These are phyloP conservation scores for Suhomyces vadensis DNA, from an alignment of 805 yeast species.

Conservation along the genomic window DNA sequence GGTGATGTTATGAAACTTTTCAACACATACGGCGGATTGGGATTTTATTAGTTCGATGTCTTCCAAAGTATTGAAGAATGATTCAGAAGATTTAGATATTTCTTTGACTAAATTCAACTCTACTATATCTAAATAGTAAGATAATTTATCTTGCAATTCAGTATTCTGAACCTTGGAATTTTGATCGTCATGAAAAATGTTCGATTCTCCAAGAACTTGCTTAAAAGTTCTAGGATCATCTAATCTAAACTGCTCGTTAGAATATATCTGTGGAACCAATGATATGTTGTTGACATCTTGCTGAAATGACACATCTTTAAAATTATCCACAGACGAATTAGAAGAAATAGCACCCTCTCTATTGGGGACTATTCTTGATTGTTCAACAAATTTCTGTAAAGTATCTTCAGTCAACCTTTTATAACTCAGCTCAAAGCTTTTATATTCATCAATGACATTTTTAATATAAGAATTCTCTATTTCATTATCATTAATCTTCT, in stretches of 20 bases:
- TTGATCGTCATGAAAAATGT: slow-evolving; percentile 36
- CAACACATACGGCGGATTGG: slow-evolving; percentile 53
- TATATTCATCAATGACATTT: slow-evolving; percentile 27
- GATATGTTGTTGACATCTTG: slow-evolving; percentile 11
- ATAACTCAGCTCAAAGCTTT: slow-evolving; percentile 39
- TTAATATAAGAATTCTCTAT: slow-evolving; percentile 21
- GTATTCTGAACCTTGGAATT: slow-evolving; percentile 39
- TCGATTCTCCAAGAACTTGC: slow-evolving; percentile 63
- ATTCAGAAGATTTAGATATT: slow-evolving; percentile 79
- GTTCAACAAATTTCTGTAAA: slow-evolving; percentile 28
- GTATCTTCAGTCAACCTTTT: slow-evolving; percentile 39
- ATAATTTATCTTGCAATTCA: slow-evolving; percentile 70
- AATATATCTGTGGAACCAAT: slow-evolving; percentile 67
- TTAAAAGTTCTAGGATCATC: slow-evolving; percentile 88
- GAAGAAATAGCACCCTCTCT: slow-evolving; percentile 7
- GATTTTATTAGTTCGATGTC: slow-evolving; percentile 67
- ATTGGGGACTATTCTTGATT: slow-evolving; percentile 9
- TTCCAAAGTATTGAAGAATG: slow-evolving; percentile 81
- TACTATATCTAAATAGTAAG: slow-evolving; percentile 80
- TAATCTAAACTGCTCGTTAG: slow-evolving; percentile 66
- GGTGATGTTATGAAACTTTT: slow-evolving; percentile 48
- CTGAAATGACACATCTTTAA: slow-evolving; percentile 3
- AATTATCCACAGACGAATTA: slow-evolving; percentile 11
- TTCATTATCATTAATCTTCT: slow-evolving; percentile 24
- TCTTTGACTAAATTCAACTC: slow-evolving; percentile 80